Percentiles rank a stretch among this genome's conserved stretches.
phyloP scores from a whole-genome alignment of 441 rosid genomes.

The Cnidoscolus chayamansa region DNA sequence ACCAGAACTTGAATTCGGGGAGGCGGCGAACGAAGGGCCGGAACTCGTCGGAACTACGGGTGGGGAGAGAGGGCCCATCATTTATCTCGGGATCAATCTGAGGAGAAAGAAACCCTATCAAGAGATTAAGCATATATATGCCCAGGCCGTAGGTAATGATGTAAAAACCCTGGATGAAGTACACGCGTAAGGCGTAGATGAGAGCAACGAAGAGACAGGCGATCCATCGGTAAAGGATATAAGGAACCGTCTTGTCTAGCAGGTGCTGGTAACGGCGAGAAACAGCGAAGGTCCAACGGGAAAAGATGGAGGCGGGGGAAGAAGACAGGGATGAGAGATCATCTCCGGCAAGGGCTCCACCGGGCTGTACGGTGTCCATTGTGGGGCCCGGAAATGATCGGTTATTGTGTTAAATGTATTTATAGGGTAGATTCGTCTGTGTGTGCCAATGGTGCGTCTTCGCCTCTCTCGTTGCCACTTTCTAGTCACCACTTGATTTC shows the following conservation, averaged over 20 bases:
- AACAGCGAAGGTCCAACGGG: conserved; percentile 43
- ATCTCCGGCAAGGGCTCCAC: conserved; percentile 35
- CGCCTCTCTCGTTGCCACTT: too few species aligned
- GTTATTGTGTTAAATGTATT: too few species aligned
- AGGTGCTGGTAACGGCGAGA: conserved; percentile 65
- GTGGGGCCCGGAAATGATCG: conserved; percentile 19
- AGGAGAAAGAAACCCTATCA: conserved; percentile 79
- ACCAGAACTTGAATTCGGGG: conserved; percentile 90
- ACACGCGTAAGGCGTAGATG: conserved; percentile 71
- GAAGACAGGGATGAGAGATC: conserved; percentile 36
- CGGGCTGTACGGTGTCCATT: conserved; percentile 56
- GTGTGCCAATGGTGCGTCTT: too few species aligned
- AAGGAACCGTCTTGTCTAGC: conserved; percentile 75
- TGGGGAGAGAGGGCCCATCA: conserved; percentile 65
- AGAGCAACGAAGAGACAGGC: conserved; percentile 43
- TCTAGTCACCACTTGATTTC: too few species aligned
- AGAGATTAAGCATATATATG: conserved; percentile 63
- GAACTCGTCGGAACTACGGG: conserved; percentile 81
- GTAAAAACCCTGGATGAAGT: conserved; percentile 72
- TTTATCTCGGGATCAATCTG: conserved; percentile 71
- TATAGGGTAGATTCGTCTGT: too few species aligned
- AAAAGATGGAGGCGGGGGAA: conserved; percentile 42
- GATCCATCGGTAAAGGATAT: conserved; percentile 66
- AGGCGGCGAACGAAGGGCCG: conserved; percentile 83
- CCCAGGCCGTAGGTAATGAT: conserved; percentile 79